phyloP scores from a whole-genome alignment of 352 stramenopile species.

The Blastocystis sp. region DNA sequence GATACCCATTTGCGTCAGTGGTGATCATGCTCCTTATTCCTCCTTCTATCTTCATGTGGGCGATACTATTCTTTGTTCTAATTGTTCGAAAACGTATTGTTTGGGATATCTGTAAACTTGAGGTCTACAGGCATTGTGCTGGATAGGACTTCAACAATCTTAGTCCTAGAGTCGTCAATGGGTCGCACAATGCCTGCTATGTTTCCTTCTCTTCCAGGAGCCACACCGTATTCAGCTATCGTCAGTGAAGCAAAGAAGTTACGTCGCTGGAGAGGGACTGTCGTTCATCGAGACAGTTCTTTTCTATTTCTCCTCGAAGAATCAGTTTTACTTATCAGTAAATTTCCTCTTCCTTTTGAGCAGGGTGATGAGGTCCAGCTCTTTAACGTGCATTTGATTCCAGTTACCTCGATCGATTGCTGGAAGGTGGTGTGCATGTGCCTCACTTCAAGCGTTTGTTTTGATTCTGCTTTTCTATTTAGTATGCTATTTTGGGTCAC shows the following conservation, averaged over 20 bases:
- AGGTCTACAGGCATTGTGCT: neutral
- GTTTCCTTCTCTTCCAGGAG: neutral
- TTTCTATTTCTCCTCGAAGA: neutral
- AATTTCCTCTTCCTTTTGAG: neutral
- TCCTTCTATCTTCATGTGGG: neutral
- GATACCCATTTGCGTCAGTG: neutral
- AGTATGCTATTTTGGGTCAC: neutral
- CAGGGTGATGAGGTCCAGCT: neutral
- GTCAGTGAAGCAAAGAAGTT: neutral
- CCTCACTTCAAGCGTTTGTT: neutral
- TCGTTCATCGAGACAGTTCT: neutral
- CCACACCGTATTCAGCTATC: neutral
- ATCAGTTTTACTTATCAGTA: neutral
- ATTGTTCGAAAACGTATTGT: neutral
- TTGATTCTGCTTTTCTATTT: neutral
- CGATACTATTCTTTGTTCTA: neutral
- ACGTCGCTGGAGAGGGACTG: neutral
- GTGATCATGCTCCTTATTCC: neutral
- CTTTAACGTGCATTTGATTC: neutral
- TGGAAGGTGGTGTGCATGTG: neutral
- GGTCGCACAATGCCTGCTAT: neutral
- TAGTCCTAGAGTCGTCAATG: neutral
- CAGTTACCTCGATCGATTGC: neutral
- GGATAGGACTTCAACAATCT: neutral
- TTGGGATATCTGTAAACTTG: neutral